Evolutionary conservation across 352 stramenopile genomes (phyloP).

Genomic region (Pythium rishiriense): DNA sequence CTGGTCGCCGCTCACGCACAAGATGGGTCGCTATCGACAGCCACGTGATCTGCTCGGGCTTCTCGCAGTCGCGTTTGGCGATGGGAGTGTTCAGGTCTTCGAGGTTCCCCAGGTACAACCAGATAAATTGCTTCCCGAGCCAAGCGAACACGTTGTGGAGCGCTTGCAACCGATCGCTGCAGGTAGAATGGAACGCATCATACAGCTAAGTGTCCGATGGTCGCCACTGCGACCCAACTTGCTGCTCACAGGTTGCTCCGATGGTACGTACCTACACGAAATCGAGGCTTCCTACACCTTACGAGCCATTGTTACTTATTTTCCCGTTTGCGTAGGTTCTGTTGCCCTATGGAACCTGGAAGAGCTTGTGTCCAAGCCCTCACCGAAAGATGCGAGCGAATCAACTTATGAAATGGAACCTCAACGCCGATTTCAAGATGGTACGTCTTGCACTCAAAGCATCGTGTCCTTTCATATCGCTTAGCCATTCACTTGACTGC

Average conservation of each 20-base stretch:
- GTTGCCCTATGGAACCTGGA: slow-evolving; percentile 81
- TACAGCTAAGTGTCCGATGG: slow-evolving; percentile 77
- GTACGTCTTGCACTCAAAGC: slow-evolving; percentile 27
- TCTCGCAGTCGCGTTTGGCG: slow-evolving; percentile 72
- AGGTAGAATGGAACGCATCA: slow-evolving; percentile 41
- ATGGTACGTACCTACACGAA: slow-evolving; percentile 40
- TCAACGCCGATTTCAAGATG: slow-evolving; percentile 78
- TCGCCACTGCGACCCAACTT: slow-evolving; percentile 67
- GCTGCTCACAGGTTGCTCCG: slow-evolving; percentile 77
- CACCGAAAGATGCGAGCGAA: neutral
- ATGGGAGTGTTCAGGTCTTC: slow-evolving; percentile 74
- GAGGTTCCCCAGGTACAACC: slow-evolving; percentile 49
- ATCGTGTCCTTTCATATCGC: neutral
- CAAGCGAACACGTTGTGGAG: slow-evolving; percentile 38
- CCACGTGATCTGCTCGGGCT: slow-evolving; percentile 47
- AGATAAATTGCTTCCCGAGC: slow-evolving; percentile 34
- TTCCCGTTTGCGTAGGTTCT: slow-evolving; percentile 41
- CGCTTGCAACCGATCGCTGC: slow-evolving; percentile 46
- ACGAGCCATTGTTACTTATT: neutral
- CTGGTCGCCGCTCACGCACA: slow-evolving; percentile 59
- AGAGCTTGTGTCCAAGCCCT: slow-evolving; percentile 22
- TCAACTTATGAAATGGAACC: slow-evolving; percentile 49
- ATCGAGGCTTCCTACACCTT: neutral
- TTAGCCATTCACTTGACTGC: neutral
- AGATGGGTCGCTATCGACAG: slow-evolving; percentile 36